phyloP scores from a whole-genome alignment of 108 stramenopile genomes.

The Cyclotella cryptica region DNA sequence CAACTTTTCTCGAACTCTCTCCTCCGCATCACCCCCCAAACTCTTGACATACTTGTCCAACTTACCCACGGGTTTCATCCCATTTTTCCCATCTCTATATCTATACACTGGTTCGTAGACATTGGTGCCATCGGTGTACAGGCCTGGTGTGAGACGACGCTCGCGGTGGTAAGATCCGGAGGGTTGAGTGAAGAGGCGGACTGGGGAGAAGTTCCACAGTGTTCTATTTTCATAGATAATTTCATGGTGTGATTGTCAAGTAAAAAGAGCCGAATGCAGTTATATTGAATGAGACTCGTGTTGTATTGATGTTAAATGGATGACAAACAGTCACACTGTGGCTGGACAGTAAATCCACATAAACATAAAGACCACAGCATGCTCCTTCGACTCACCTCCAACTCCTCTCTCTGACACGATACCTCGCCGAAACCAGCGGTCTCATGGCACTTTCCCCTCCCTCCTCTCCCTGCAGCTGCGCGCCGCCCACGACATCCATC shows the following conservation, averaged over 20 bases:
- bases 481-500: conserved; percentile 19
- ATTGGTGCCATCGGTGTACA: conserved; percentile 82
- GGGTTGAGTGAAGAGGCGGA: conserved; percentile 76
- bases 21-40: conserved; percentile 40
- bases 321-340: no score
- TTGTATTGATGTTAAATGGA: no score
- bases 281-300: conserved; percentile 8
- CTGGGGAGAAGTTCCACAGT: conserved; percentile 87
- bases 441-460: conserved; percentile 44
- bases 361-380: no score
- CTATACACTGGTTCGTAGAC: conserved; percentile 84
- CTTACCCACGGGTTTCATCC: conserved; percentile 71
- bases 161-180: conserved; percentile 90
- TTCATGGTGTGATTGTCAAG: neutral
- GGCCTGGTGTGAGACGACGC: conserved; percentile 77
- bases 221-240: conserved; percentile 49
- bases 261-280: neutral
- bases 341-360: no score
- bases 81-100: conserved; percentile 85
- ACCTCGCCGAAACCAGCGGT: conserved; percentile 63
- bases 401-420: conserved; percentile 68
- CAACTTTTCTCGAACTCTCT: conserved; percentile 63
- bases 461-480: conserved; percentile 20
- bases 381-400: conserved; percentile 67
- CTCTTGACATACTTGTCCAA: conserved; percentile 60